These are phyloP conservation scores for Aspergillus carbonarius DNA, from an alignment of 2,329 filamentous ascomycete genomes.

Conservation along the genomic window DNA sequence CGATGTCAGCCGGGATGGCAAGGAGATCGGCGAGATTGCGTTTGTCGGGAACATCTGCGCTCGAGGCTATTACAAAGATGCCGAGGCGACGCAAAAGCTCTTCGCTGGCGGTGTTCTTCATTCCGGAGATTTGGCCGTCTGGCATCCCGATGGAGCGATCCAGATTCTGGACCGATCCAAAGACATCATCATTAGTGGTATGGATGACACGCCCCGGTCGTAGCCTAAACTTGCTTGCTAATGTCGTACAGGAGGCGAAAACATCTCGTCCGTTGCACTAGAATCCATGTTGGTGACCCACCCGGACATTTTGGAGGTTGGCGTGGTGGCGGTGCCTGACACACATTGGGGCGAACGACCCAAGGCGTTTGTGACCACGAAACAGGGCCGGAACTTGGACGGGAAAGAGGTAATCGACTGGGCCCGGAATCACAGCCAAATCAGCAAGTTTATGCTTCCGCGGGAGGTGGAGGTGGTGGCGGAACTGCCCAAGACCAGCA, in stretches of 20 bases:
- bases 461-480: conserved; percentile 72
- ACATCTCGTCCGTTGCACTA: conserved; percentile 90
- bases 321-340: conserved; percentile 83
- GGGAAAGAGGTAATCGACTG: conserved; percentile 76
- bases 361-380: conserved; percentile 86
- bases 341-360: conserved; percentile 95
- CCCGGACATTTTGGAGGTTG: conserved; percentile 84
- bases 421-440: conserved; percentile 76
- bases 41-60: conserved; percentile 90
- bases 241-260: conserved; percentile 72
- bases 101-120: conserved; percentile 85
- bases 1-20: conserved; percentile 68
- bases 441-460: conserved; percentile 87
- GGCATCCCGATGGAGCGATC: conserved; percentile 84
- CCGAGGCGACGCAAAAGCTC: conserved; percentile 78
- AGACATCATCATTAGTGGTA: conserved; percentile 96
- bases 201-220: conserved; percentile 19
- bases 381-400: conserved; percentile 60
- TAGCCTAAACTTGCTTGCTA: not conserved
- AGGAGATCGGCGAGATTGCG: conserved; percentile 79
- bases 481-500: conserved; percentile 94
- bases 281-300: conserved; percentile 88
- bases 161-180: conserved; percentile 94
- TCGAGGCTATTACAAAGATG: conserved; percentile 88
- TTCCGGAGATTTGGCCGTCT: conserved; percentile 88